Conservation (phyloP, 495 filamentous ascomycete genomes). For the Lasiosphaeria hispida region DNA sequence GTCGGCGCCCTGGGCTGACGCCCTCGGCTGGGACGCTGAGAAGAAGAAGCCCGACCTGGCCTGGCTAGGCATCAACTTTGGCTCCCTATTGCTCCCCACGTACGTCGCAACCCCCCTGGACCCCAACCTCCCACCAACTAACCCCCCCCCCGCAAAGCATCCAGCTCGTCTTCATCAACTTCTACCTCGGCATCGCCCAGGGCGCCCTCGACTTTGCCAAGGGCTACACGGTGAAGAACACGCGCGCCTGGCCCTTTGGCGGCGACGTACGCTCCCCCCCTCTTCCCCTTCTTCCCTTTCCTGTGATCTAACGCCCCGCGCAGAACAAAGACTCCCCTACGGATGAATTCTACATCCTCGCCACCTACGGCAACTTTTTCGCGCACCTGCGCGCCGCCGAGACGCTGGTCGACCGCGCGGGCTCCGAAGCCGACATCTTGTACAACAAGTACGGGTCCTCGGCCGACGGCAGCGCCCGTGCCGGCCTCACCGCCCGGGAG, state of each 20-base stretch:
- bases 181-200: conserved; percentile 59
- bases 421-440: conserved; percentile 40
- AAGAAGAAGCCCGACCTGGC: conserved; percentile 46
- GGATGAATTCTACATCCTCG: conserved; percentile 62
- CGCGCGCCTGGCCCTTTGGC: conserved; percentile 59
- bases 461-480: conserved; percentile 21
- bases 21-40: conserved; percentile 52
- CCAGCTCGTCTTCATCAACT: conserved; percentile 61
- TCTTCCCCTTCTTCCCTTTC: no score
- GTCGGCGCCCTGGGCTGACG: conserved; percentile 53
- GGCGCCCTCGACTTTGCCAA: conserved; percentile 50
- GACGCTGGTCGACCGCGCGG: conserved; percentile 54
- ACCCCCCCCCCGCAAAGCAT: conserved; percentile 29
- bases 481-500: conserved; percentile 39
- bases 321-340: conserved; percentile 48
- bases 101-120: not conserved
- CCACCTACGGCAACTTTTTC: conserved; percentile 58
- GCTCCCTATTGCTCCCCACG: conserved; percentile 53
- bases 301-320: no score
- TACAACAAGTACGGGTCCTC: conserved; percentile 35
- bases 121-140: not conserved
- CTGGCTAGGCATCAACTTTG: conserved; percentile 48
- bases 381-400: conserved; percentile 57
- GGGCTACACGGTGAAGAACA: conserved; percentile 49
- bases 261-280: conserved; percentile 43